Base-by-base conservation (phyloP, 2,329 filamentous ascomycete species). In the Penicillium brevicompactum region DNA sequence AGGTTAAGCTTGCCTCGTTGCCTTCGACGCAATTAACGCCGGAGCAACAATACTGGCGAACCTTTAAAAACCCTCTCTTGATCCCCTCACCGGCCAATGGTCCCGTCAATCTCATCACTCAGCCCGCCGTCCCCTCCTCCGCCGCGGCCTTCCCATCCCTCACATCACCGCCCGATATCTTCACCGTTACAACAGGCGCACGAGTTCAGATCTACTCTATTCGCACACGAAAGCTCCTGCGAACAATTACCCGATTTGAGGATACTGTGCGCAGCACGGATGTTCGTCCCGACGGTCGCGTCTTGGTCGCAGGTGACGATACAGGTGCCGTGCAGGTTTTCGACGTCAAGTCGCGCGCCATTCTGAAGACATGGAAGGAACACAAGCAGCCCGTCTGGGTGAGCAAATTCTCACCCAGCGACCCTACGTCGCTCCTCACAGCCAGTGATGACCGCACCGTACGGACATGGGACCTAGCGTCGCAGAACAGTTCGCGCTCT, bases 31-130 rank as follows among this genome's bases (percentile, higher is more conserved):
- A 69, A 46, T 78, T 93, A 46, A 96, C 93, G 5, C 88, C 92
- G 31, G 94, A 99, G 79, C 92, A 97, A 78, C 85, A 88, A 63
- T 97, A 97, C 82, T 99, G 95, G 95, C 89, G 89, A 71, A 88
- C 89, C 11, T 99, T 99, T 81, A 92, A 91, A 77, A 94, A 92
- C 65, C 90, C 92, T 63, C 86, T 96, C 55, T 87, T 93, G 58
- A 87, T 97, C 59, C 90, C 94, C 44, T 96, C 93, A 60, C 92
- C 92, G 61, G 91, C 94, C 61, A 90, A 91, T 70, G 92, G 90
- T 72, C 89, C 91, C 44, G 86, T 99, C 67, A 96, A 92, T 32
- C 88, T 95, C 74, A 96, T 99, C 73, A 92, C 90, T 47, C 88
- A 87, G 72, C 89, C 83, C 58, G 75, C 75, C 18, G 73, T 77